Base-by-base conservation (phyloP, 305 asterid species). In the Withania somnifera region DNA sequence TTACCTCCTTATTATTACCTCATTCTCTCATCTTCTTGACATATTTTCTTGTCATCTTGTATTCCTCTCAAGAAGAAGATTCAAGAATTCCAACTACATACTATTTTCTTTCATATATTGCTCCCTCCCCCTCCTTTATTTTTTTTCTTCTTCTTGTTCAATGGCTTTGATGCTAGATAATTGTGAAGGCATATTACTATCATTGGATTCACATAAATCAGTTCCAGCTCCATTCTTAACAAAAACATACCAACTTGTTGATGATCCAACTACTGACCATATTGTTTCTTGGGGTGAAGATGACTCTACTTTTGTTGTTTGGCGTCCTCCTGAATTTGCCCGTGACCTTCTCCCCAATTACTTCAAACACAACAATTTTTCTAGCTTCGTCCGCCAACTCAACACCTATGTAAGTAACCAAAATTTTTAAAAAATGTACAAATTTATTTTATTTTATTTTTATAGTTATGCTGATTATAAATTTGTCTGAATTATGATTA, bases 321-420 rank as follows among this genome's bases (percentile, higher is more conserved):
- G 90, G 91, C 90, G 90, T 8, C 92, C 92, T 6, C 87, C 91
- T 61, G 92, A 89, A 77, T 89, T 89, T 45, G 89, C 92, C 1
- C 88, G 90, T 34, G 91, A 88, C 82, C 88, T 89, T 34, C 91
- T 89, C 14, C 92, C 92, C 19, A 89, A 88, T 81, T 89, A 89
- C 79, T 89, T 89, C 85, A 89, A 89, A 64, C 92, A 89, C 84
- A 89, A 89, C 84, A 89, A 89, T 60, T 89, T 89, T 88, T 89
- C 92, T 45, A 86, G 90, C 87, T 89, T 89, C 73, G 92, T 89
- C 26, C 89, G 92, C 24, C 92, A 89, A 58, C 91, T 89, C 83
- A 89, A 89, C 81, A 89, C 92, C 83, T 89, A 89, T 78, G 92
- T 89, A 85, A 60, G 89, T 66, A 10, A n/a, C n/a, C n/a, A n/a